Base-by-base conservation (phyloP, 768 basidiomycete species). In the Tubosaeta sp. region DNA sequence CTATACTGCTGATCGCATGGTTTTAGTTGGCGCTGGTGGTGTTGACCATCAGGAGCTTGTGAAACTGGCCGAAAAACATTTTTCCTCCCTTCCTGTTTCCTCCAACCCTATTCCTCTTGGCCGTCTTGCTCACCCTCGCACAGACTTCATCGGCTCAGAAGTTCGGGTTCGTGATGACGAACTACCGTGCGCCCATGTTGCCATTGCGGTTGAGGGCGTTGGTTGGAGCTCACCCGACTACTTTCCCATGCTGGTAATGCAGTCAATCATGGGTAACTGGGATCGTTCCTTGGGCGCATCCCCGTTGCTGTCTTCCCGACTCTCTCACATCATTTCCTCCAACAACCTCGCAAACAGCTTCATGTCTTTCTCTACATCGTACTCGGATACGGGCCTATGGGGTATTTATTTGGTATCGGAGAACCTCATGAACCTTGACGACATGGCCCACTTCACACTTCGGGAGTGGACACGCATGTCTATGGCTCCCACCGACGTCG, bases 201-300 rank as follows among this genome's bases (percentile, higher is more conserved):
- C 95, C 57, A 88, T 99, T 63, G 92, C 97, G 29, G 94, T 98
- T 43, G 95, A 98, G 70, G 97, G 97, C 70, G 95, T 95, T 51
- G 85, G 92, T 71, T 97, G 95, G 95, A 91, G 86, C 62, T 93
- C 89, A 10, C 94, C 95, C 27, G 97, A 99, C 74, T 98, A 98
- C 79, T 98, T 91, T 85, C 92, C 95, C 55, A 95, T 99, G 95
- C 85, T 97, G 75, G 94, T 92, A 68, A 91, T 97, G 86, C 91
- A 95, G 71, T 85, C 84, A 64, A 91, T 98, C 73, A 88, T 98
- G 73, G 97, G 97, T 57, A 99, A 98, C 83, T 99, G 97, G 97
- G 95, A 99, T 69, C 85, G 97, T 61, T 90, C 88, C 43, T 84
- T 98, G 62, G 97, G 95, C 61, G 84, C 92, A 44, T 86, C 91